phyloP scores from a whole-genome alignment of 1,284 basidiomycete species.

The Retiboletus fuscus region DNA sequence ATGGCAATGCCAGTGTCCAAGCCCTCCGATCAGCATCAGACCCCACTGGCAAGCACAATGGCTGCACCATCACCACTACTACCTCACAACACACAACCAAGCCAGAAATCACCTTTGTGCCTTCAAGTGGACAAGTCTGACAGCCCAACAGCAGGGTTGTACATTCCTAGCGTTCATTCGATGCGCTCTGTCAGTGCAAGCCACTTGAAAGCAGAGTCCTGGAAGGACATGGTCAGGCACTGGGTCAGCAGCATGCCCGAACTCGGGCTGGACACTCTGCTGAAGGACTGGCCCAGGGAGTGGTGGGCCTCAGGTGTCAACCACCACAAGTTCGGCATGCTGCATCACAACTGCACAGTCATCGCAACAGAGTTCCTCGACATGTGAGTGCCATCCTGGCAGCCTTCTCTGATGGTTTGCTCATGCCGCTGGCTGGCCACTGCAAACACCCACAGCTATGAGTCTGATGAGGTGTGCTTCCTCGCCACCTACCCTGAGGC shows the following conservation, averaged over 20 bases:
- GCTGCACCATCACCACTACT: no score
- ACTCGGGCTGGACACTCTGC: not conserved
- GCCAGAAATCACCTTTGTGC: no score
- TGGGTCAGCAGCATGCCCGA: not conserved
- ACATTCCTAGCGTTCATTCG: not conserved
- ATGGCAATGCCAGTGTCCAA: no score
- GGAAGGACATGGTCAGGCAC: not conserved
- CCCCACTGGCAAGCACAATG: no score
- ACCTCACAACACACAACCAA: no score
- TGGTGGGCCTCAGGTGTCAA: not conserved
- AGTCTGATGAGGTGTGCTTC: not conserved
- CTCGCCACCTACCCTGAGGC: not conserved
- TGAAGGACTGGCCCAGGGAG: slow-evolving; percentile 5
- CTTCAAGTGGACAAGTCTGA: no score
- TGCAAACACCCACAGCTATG: not conserved
- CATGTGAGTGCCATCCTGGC: not conserved
- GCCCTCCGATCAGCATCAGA: no score
- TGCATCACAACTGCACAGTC: not conserved
- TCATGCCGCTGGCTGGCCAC: no score
- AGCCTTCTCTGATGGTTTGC: no score
- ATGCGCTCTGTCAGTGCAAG: not conserved
- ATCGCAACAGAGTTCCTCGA: not conserved
- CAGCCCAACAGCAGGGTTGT: not conserved
- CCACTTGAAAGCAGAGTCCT: not conserved
- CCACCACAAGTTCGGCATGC: not conserved